Conservation (phyloP, 1,284 basidiomycete species). For the Ganoderma leucocontextum region DNA sequence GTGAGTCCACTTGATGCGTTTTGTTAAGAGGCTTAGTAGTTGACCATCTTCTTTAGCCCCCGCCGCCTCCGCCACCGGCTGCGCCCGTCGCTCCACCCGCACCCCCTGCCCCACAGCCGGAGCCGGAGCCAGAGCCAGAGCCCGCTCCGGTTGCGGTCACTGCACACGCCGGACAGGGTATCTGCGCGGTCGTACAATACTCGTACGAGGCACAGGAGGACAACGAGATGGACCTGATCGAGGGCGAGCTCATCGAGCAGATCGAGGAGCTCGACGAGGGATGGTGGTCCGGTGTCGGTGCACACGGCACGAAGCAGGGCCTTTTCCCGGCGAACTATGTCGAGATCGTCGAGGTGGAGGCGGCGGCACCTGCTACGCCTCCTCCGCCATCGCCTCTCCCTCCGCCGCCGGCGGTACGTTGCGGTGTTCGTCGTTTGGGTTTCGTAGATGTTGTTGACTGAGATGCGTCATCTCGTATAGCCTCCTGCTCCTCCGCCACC, state of each 20-base stretch:
- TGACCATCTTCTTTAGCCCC: conserved; percentile 13
- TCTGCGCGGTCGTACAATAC: conserved; percentile 73
- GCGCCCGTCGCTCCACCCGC: conserved; percentile 30
- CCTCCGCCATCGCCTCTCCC: conserved; percentile 48
- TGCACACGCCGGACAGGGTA: conserved; percentile 53
- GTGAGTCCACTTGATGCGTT: conserved; percentile 19
- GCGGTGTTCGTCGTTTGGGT: neutral
- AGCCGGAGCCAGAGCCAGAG: conserved; percentile 47
- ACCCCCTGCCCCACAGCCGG: conserved; percentile 54
- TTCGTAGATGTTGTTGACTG: neutral
- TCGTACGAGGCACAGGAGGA: conserved; percentile 86
- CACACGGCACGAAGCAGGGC: conserved; percentile 69
- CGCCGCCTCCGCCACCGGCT: conserved; percentile 44
- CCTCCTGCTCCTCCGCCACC: conserved; percentile 50
- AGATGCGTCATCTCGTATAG: neutral
- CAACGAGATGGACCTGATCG: conserved; percentile 82
- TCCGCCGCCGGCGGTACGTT: conserved; percentile 47
- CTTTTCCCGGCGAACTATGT: conserved; percentile 91
- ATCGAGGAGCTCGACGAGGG: conserved; percentile 88
- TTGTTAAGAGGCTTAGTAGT: neutral
- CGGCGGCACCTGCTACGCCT: conserved; percentile 49
- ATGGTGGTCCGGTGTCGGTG: conserved; percentile 84
- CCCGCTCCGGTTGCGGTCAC: conserved; percentile 40
- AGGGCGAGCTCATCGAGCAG: conserved; percentile 85
- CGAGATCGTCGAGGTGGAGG: conserved; percentile 63